Base-by-base conservation (phyloP, 768 basidiomycete genomes). In the Lactarius tabidus region DNA sequence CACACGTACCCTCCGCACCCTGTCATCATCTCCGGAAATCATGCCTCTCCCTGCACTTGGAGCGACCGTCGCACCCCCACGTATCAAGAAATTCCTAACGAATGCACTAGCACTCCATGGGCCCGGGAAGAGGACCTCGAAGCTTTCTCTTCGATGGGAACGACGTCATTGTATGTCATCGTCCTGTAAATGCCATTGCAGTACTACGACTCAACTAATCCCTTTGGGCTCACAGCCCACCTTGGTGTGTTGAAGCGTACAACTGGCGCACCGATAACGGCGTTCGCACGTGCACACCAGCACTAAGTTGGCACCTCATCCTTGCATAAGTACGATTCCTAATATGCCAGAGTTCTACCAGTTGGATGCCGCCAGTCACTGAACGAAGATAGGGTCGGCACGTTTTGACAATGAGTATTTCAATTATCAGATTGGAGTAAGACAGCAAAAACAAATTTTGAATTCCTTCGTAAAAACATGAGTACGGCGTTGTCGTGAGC, bases 101-200 rank as follows among this genome's bases (percentile, higher is more conserved):
- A 61, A 62, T 29, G 64, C 64, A 1, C 43, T 70, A 23, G 41
- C 57, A 36, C 28, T 69, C 10, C 38, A 53, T 18, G 55, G 36
- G 23, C 31, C 36, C 31, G 15, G 26, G 23, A 62, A 63, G 35
- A 59, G 20, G 53, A 39, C 8, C 20, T 58, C 57, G 15, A 53
- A 61, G 18, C 5, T 29, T 57, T 18, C 48, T 15, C 33, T 48
- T 45, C 66, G 61, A 26, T 70, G 69, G 69, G 67, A 68, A 35
- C 67, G 69, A 41, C 60, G 67, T 39, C 60, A 67, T 60, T 36
- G 69, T 70, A 64, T 29, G 69, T 38, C 43, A 36, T 48, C 15
- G 51, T 26, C n/a, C 20, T 31, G 26, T 20, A 5, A 36, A 41
- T 18, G 4, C 39, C 36, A 43, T 7, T 68, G 28, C 26, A n/a